Percentiles rank a stretch among this genome's conserved stretches.
Conservation (phyloP, 345 rosid species). For the Hypericum androsaemum region DNA sequence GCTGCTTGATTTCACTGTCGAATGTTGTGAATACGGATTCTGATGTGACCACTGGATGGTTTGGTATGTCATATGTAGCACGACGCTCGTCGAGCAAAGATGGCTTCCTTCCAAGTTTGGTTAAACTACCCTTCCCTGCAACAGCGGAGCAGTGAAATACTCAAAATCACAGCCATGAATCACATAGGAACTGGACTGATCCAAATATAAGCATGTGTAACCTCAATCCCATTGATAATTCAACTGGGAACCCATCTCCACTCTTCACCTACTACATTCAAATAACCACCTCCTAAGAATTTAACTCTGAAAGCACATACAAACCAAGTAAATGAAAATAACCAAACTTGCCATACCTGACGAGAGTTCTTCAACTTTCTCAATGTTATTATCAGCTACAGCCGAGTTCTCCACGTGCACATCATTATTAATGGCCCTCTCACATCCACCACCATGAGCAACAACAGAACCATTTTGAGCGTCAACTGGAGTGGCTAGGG, state of each 20-base stretch:
- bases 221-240: too few species aligned
- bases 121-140: constrained; percentile 44
- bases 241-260: too few species aligned
- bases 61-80: constrained; percentile 45
- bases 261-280: too few species aligned
- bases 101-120: constrained; percentile 50
- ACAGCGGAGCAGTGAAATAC: background rate
- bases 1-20: constrained; percentile 70
- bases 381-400: constrained; percentile 35
- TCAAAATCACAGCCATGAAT: too few species aligned
- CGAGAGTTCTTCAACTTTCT: constrained; percentile 62
- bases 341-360: constrained; percentile 34
- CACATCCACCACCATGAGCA: constrained; percentile 35
- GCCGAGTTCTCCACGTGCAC: constrained; percentile 34
- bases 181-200: too few species aligned
- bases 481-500: constrained; percentile 48
- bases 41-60: constrained; percentile 34
- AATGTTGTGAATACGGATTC: constrained; percentile 73
- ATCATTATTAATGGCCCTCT: constrained; percentile 38
- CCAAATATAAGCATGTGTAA: too few species aligned
- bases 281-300: too few species aligned
- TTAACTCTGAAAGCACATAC: background rate
- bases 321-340: background rate
- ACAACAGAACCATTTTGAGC: constrained; percentile 31
- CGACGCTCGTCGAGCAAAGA: constrained; percentile 48